Evolutionary conservation across 2,329 filamentous ascomycete genomes (phyloP).

Genomic region (Aspergillus sp.): DNA sequence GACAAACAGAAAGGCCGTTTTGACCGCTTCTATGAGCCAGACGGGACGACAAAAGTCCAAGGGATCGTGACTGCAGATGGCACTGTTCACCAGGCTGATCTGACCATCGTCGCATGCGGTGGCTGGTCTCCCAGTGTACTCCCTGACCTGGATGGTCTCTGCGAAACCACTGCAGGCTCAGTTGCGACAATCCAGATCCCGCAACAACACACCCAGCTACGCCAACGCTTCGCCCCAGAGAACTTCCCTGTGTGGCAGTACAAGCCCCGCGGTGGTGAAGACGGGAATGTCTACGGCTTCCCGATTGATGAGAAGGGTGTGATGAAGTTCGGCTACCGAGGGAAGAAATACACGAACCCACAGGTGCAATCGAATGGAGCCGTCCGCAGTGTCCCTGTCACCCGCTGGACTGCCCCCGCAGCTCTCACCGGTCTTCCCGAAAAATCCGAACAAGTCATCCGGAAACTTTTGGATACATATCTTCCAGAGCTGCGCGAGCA

Average conservation of each 20-base stretch:
- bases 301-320: conserved; percentile 36
- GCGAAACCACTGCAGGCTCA: conserved; percentile 44
- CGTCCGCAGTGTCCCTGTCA: conserved; percentile 35
- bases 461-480: conserved; percentile 31
- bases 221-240: conserved; percentile 34
- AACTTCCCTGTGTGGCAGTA: conserved; percentile 42
- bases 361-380: conserved; percentile 27
- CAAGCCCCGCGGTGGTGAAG: conserved; percentile 26
- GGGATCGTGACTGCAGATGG: conserved; percentile 37
- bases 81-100: conserved; percentile 20
- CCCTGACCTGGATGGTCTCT: conserved; percentile 34
- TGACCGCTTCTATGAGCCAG: background rate
- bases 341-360: conserved; percentile 45
- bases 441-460: conserved; percentile 19
- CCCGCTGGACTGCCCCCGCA: conserved; percentile 23
- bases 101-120: conserved; percentile 37
- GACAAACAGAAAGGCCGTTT: conserved; percentile 16
- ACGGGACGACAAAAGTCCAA: conserved; percentile 11
- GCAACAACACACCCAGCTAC: conserved; percentile 31
- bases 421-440: conserved; percentile 17
- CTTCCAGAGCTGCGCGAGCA: conserved; percentile 36
- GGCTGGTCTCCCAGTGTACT: conserved; percentile 40
- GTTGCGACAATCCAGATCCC: conserved; percentile 42
- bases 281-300: conserved; percentile 44
- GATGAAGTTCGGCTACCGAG: conserved; percentile 46